Evolutionary conservation across 2,329 filamentous ascomycete genomes (phyloP), one percentile per base, ranked within the genome.

Genomic region (Penicillium sp.): DNA sequence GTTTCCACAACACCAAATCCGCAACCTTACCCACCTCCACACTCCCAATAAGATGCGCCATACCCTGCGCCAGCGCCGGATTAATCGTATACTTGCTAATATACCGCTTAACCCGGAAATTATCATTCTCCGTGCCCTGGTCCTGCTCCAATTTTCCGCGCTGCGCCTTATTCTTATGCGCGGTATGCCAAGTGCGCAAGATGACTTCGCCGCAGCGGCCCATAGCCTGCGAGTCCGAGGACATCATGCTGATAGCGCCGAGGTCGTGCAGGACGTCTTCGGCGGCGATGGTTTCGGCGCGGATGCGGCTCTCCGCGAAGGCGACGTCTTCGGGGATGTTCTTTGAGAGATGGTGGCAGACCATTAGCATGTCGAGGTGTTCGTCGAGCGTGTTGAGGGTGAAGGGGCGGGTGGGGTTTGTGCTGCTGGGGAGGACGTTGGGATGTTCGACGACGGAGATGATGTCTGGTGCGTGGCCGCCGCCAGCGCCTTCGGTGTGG

Each of bases 321-420:
- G 93, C 93, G 15, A 98, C 90, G 75, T 98, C 94, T 80, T 98
- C 94, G 61, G 93, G 92, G 62, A 97, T 97, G 78, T 97, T 89
- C 78, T 91, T 92, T 56, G 89, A 93, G 10, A 98, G 83, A 74
- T 98, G 94, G 78, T 98, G 94, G 82, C 94, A 98, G 40, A 97
- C 92, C 94, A 97, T 97, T 51, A 97, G 82, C 94, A 98, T 98
- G 80, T 98, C 94, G 15, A 97, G 86, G 79, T 98, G 94, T 79
- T 98, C 94, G 73, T 97, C 94, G 0, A 98, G 85, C 0, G 94
- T 98, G 81, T 98, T 97, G 67, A 85, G 84, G 1, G 94, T 98
- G 78, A 89, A 97, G 0, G 94, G 94, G 2, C 93, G 85, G 1
- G 94, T 98, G 0, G 94, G 94, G 76, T 97, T 98, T 0, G 94